Base-by-base conservation (phyloP, 2,329 filamentous ascomycete species). In the Pseudogymnoascus sp. region DNA sequence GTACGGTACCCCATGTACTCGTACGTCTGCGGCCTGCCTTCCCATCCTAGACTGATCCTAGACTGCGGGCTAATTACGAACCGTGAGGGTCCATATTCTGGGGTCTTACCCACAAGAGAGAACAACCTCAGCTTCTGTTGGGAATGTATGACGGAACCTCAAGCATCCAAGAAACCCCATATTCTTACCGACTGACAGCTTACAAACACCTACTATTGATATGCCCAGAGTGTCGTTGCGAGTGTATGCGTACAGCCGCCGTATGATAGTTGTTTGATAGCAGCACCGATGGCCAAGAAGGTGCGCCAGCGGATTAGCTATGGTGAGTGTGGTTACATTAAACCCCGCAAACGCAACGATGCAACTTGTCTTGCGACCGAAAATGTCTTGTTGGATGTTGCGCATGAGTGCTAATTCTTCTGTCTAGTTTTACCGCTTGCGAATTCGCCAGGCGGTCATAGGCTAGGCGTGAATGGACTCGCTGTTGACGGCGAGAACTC, bases 391-490 rank as follows among this genome's bases (percentile, higher is more conserved):
- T 18, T 25, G 28, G 38, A 25, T 28, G 14, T 18, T 18, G 25
- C 38, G 18, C 14, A 33, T 37, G 40, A 62, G 33, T 56, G 65
- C 62, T 67, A 18, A 65, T 65, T 65, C 44, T 59, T 25, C 18
- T 65, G 18, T 63, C 56, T 71, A 88, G 87, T 91, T 76, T 82
- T 91, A 68, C 87, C 88, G 71, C 84, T 90, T 70, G 85, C 86
- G 66, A 87, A 89, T 75, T 86, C 85, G 64, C 83, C 86, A 16
- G 91, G 91, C 68, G 93, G 93, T 64, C 94, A 99, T 79, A 84
- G 92, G 70, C 85, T 97, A 63, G 94, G 94, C 67, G 91, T 99
- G 70, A 97, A 97, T 80, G 92, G 93, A 66, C 84, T 99, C 65
- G 91, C 91, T 61, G 87, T 97, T 67, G 94, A 97, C 77, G 80